phyloP scores from a whole-genome alignment of 257 asterid species.

The Thymus quinquecostatus region DNA sequence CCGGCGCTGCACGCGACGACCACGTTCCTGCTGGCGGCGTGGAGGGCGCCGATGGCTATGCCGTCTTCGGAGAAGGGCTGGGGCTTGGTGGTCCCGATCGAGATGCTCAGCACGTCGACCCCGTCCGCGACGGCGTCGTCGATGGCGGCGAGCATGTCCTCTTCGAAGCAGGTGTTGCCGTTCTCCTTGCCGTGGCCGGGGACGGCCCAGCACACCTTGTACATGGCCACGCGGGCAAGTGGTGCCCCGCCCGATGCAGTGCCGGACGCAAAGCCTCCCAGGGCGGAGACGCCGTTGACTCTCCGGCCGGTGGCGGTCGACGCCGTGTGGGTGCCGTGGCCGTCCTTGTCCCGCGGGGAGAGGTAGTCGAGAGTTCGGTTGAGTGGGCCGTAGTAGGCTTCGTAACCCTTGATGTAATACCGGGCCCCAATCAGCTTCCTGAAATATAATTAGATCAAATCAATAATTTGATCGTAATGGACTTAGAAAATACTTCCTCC shows the following conservation, averaged over 20 bases:
- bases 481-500: no score
- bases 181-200: constrained; percentile 57
- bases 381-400: constrained; percentile 62
- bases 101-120: constrained; percentile 72
- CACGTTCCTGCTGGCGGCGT: constrained; percentile 66
- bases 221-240: constrained; percentile 72
- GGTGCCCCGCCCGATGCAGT: constrained; percentile 93
- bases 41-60: constrained; percentile 78
- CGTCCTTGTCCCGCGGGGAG: constrained; percentile 92
- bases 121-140: constrained; percentile 95
- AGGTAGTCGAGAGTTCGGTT: constrained; percentile 59
- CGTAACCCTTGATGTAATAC: constrained; percentile 77
- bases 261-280: constrained; percentile 86
- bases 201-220: constrained; percentile 89
- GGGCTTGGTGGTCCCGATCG: constrained; percentile 60
- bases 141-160: constrained; percentile 87
- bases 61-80: constrained; percentile 50
- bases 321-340: constrained; percentile 94
- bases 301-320: constrained; percentile 69
- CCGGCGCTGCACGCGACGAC: constrained; percentile 90
- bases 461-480: no score
- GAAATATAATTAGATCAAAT: not conserved
- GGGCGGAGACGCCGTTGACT: constrained; percentile 51
- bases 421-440: constrained; percentile 93
- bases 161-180: constrained; percentile 75